These are phyloP conservation scores for Neurospora hispaniola DNA, from an alignment of 495 filamentous ascomycete genomes.

Conservation along the genomic window DNA sequence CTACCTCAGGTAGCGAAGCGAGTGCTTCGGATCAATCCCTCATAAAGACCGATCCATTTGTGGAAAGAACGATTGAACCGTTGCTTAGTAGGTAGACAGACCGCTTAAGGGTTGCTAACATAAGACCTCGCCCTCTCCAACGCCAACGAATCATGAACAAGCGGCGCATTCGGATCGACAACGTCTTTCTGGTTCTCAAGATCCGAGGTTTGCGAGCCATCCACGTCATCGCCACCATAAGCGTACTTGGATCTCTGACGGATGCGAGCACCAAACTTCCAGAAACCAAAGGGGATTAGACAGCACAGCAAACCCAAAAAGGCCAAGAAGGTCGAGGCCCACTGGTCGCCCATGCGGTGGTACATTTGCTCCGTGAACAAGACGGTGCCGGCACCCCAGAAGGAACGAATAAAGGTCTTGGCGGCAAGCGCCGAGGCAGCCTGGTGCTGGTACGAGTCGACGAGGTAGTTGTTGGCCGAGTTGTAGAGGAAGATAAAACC, in stretches of 20 bases:
- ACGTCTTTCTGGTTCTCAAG: conserved; percentile 18
- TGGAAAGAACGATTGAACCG: not conserved
- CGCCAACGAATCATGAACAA: conserved; percentile 23
- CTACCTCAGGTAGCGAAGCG: not conserved
- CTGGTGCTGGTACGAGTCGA: conserved; percentile 77
- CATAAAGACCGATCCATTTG: not conserved
- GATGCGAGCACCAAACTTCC: conserved; percentile 60
- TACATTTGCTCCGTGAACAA: conserved; percentile 82
- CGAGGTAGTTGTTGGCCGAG: conserved; percentile 70
- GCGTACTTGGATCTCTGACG: conserved; percentile 54
- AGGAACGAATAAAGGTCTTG: conserved; percentile 67
- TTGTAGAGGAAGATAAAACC: conserved; percentile 85
- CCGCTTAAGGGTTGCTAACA: conserved; percentile 32
- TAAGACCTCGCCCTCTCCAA: conserved; percentile 31
- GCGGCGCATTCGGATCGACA: conserved; percentile 11
- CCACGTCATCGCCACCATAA: conserved; percentile 40
- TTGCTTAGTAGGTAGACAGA: not conserved
- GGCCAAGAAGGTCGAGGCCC: conserved; percentile 60
- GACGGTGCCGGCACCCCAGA: conserved; percentile 67
- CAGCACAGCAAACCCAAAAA: conserved; percentile 66
- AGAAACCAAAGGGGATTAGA: conserved; percentile 67
- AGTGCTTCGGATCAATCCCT: not conserved
- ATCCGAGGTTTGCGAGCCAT: conserved; percentile 4
- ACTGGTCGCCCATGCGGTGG: conserved; percentile 56
- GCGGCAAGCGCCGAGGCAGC: conserved; percentile 79